Conservation (phyloP, 2,329 filamentous ascomycete species). For the Trichoderma atroviride region DNA sequence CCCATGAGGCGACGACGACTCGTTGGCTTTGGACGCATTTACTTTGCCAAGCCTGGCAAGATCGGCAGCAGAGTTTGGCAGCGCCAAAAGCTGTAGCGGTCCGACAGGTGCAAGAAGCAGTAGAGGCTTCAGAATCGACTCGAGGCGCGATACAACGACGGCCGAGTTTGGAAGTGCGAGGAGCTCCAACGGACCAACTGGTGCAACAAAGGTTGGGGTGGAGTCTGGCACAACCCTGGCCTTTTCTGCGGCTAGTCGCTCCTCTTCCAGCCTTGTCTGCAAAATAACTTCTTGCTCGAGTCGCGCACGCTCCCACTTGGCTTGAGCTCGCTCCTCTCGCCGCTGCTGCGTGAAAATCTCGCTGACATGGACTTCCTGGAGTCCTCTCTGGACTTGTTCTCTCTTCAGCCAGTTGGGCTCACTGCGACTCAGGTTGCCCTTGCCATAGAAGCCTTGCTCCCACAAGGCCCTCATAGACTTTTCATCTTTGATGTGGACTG, state of each 20-base stretch:
- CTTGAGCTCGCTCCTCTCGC: constrained; percentile 76
- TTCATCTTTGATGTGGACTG: constrained; percentile 80
- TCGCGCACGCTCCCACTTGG: constrained; percentile 91
- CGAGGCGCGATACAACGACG: not conserved
- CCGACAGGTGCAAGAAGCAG: constrained; percentile 10
- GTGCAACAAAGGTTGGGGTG: constrained; percentile 34
- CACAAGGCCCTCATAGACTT: constrained; percentile 79
- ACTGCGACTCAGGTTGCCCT: constrained; percentile 88
- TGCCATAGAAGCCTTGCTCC: constrained; percentile 98
- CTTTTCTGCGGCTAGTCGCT: constrained; percentile 35
- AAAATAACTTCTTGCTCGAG: constrained; percentile 84
- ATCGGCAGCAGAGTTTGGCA: constrained; percentile 56
- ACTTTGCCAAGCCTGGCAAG: constrained; percentile 3
- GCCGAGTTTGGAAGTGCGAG: constrained; percentile 57
- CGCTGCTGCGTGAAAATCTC: constrained; percentile 79
- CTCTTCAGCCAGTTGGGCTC: constrained; percentile 90
- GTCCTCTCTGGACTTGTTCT: constrained; percentile 72
- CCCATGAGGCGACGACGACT: not conserved
- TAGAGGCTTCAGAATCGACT: not conserved
- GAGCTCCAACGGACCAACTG: constrained; percentile 50
- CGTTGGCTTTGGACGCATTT: constrained; percentile 4
- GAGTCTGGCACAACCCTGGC: not conserved
- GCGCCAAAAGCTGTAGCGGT: constrained; percentile 34
- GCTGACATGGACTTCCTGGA: constrained; percentile 68
- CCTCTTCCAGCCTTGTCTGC: constrained; percentile 59